Evolutionary conservation across 2,329 filamentous ascomycete genomes (phyloP).

Genomic region (Ophiocordyceps polyrhachis-furcata): DNA sequence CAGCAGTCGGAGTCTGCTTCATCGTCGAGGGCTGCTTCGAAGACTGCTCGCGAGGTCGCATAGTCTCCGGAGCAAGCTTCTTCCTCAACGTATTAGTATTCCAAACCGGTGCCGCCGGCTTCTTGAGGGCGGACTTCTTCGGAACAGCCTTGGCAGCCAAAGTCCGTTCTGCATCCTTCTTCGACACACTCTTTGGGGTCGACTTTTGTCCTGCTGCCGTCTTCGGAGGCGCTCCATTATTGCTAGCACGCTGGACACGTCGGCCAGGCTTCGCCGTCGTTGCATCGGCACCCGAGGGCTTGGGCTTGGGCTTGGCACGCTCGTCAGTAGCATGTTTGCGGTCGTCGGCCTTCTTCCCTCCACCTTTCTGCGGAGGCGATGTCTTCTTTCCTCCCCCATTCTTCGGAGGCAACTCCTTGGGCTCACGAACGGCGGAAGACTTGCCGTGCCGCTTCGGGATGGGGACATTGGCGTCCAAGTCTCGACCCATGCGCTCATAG

Average conservation of each 20-base stretch:
- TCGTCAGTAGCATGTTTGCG: not conserved
- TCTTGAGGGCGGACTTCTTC: not conserved
- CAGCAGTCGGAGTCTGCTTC: no score
- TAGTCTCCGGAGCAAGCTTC: not conserved
- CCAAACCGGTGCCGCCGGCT: not conserved
- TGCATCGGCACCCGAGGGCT: not conserved
- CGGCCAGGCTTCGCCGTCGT: not conserved
- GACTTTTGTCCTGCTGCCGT: not conserved
- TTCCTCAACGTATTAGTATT: not conserved
- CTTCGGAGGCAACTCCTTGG: not conserved
- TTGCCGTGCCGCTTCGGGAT: not conserved
- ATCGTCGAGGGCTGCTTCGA: no score
- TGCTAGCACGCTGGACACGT: not conserved
- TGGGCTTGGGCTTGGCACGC: not conserved
- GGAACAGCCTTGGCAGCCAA: not conserved
- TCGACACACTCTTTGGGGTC: not conserved
- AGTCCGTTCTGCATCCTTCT: not conserved
- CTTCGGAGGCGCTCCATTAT: not conserved
- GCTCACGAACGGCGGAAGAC: not conserved
- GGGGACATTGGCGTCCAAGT: conserved; percentile 2
- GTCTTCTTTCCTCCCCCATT: not conserved
- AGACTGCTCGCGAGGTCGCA: no score
- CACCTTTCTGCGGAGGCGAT: not conserved
- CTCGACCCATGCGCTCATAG: conserved; percentile 9
- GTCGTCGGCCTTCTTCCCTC: not conserved